A percentile compares a stretch with the other conserved stretches of the same genome.
Conservation (phyloP, 805 yeast genomes). For the Metschnikowia picachoensis region DNA sequence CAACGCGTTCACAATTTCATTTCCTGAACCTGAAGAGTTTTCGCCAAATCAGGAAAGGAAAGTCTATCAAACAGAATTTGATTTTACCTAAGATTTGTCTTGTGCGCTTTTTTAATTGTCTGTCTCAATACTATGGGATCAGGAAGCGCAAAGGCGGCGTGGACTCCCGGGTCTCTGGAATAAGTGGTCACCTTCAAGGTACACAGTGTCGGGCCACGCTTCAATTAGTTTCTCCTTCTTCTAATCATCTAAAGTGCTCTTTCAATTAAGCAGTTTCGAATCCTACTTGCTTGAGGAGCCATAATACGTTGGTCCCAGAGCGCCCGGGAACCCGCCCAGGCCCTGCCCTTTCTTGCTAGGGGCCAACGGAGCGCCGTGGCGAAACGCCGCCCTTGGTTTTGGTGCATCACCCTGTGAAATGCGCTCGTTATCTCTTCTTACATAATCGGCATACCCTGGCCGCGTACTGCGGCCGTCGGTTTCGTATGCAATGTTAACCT, state of each 20-base stretch:
- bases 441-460: conserved; percentile 35
- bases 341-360: conserved; percentile 29
- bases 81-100: no score
- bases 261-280: not conserved
- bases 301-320: conserved; percentile 30
- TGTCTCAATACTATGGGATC: no score
- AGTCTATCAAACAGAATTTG: no score
- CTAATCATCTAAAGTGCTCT: not conserved
- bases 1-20: no score
- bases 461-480: conserved; percentile 34
- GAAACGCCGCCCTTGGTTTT: conserved; percentile 22
- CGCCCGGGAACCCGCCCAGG: conserved; percentile 34
- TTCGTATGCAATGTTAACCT: conserved; percentile 34
- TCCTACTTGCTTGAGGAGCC: conserved; percentile 1
- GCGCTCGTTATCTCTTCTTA: conserved; percentile 29
- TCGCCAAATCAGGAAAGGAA: no score
- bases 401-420: conserved; percentile 32
- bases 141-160: no score
- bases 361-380: conserved; percentile 34
- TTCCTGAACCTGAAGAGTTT: no score
- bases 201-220: no score
- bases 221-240: no score
- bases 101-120: no score
- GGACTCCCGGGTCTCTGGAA: no score
- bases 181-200: no score